Evolutionary conservation across 345 rosid species (phyloP), one percentile per base, ranked within the genome.

Genomic region (Raphanus sativus): DNA sequence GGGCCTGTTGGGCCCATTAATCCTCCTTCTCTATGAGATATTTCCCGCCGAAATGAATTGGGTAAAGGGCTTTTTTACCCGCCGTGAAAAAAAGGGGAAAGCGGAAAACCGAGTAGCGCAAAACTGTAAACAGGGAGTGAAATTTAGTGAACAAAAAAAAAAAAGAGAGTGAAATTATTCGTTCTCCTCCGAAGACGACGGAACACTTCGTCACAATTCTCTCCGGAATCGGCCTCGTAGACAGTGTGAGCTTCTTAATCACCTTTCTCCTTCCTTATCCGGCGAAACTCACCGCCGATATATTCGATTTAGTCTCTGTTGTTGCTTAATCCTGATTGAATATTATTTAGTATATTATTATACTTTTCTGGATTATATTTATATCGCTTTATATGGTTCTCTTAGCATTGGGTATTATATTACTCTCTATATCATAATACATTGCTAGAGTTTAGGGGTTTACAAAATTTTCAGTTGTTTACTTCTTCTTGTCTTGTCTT

Each of bases 151-250:
- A 21, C 7, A 32, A 32, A 32, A 32, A 29, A 32, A 4, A 4
- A 6, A 11, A 9, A 17, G 32, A 32, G 55, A 58, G 24, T 12
- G 3, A 30, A 13, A 59, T 4, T 25, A 25, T 15, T 34, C 33
- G 62, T 9, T 13, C 7, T 48, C 17, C 17, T 13, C 16, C 12
- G 13, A 17, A 16, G 67, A 15, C 67, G 69, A 17, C 76, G 69
- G 28, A 17, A 17, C 13, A 32, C n/a, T 63, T 65, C 56, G 40
- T 54, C 77, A n/a, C 12, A 32, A 8, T 26, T 61, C 24, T 73
- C 62, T 64, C 70, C 70, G 70, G 33, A 70, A 62, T 63, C 63
- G 34, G 69, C 62, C n/a, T 21, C 69, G 24, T 52, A 63, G 16
- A 62, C 21, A 17, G 70, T 24, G 70, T 74, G 48, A 54, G 64